These are phyloP conservation scores for Phytophthora cryptogea DNA, from an alignment of 352 stramenopile genomes.

Conservation along the genomic window DNA sequence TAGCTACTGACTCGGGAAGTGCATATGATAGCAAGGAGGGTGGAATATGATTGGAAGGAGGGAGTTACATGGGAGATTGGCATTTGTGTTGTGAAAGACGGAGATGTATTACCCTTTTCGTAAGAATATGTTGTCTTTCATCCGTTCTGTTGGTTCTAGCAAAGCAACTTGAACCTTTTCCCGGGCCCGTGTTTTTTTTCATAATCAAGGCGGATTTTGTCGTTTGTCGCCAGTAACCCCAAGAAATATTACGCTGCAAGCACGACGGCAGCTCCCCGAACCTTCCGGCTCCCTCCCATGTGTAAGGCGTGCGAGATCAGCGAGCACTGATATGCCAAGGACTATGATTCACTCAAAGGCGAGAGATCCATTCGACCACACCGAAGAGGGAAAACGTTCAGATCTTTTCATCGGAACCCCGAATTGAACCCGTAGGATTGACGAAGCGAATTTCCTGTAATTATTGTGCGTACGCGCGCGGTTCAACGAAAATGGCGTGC, in stretches of 20 bases:
- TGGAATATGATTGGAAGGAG: background rate
- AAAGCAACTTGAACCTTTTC: slow-evolving; percentile 3
- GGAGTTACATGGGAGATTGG: background rate
- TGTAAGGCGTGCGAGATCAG: slow-evolving; percentile 15
- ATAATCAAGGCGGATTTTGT: slow-evolving; percentile 4
- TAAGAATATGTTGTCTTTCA: background rate
- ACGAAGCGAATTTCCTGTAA: background rate
- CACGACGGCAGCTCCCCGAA: slow-evolving; percentile 17
- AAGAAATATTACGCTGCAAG: background rate
- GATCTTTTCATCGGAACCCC: slow-evolving; percentile 1
- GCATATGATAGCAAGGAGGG: background rate
- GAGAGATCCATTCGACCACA: background rate
- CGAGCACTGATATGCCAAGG: slow-evolving; percentile 9
- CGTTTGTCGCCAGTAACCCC: slow-evolving; percentile 2
- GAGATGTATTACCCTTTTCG: background rate
- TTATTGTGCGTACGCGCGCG: background rate
- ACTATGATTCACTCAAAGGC: background rate
- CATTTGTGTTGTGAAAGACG: no score
- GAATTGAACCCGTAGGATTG: no score
- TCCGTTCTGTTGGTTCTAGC: background rate
- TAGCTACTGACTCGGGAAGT: background rate
- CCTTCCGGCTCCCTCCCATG: slow-evolving; percentile 9
- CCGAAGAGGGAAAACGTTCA: slow-evolving; percentile 10
- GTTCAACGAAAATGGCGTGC: background rate
- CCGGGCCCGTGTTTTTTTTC: background rate